These are phyloP conservation scores for Ustilago tritici DNA, from an alignment of 1,284 basidiomycete genomes.

Conservation along the genomic window DNA sequence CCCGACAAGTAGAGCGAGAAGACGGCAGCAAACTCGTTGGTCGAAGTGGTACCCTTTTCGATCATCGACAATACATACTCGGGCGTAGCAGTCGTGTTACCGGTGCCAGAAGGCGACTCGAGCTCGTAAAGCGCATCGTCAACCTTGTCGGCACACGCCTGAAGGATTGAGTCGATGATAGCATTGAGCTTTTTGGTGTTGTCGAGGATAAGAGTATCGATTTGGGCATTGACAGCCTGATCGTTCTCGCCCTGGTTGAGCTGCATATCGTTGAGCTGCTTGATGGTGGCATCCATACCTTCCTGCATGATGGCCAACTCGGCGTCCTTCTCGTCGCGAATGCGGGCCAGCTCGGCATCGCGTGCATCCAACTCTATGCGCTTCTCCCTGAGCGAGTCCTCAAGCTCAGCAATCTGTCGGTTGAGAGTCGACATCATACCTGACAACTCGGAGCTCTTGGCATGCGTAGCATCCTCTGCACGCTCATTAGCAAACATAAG, in stretches of 20 bases:
- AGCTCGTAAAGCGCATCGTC: constrained; percentile 98
- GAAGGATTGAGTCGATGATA: constrained; percentile 96
- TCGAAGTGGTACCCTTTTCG: constrained; percentile 92
- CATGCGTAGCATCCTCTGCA: constrained; percentile 89
- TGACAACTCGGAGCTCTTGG: constrained; percentile 93
- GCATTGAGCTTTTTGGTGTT: constrained; percentile 97
- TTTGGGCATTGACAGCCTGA: constrained; percentile 91
- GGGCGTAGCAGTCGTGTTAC: constrained; percentile 94
- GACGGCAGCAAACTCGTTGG: constrained; percentile 93
- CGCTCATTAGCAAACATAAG: constrained; percentile 97
- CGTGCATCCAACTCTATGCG: constrained; percentile 79
- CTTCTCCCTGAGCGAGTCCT: constrained; percentile 88
- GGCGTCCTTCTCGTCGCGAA: constrained; percentile 95
- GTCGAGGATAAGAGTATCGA: constrained; percentile 96
- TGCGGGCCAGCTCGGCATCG: constrained; percentile 79
- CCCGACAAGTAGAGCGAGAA: constrained; percentile 92
- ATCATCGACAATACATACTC: constrained; percentile 99
- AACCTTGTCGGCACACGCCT: constrained; percentile 95
- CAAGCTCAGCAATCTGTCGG: constrained; percentile 92
- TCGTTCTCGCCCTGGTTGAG: constrained; percentile 87
- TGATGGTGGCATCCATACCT: constrained; percentile 92
- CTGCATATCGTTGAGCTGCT: constrained; percentile 87
- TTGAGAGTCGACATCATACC: constrained; percentile 92
- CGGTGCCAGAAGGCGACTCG: constrained; percentile 91
- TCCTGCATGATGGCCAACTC: constrained; percentile 96